These are phyloP conservation scores for Diplotaxis tenuifolia DNA, from an alignment of 345 rosid genomes.

Conservation along the genomic window DNA sequence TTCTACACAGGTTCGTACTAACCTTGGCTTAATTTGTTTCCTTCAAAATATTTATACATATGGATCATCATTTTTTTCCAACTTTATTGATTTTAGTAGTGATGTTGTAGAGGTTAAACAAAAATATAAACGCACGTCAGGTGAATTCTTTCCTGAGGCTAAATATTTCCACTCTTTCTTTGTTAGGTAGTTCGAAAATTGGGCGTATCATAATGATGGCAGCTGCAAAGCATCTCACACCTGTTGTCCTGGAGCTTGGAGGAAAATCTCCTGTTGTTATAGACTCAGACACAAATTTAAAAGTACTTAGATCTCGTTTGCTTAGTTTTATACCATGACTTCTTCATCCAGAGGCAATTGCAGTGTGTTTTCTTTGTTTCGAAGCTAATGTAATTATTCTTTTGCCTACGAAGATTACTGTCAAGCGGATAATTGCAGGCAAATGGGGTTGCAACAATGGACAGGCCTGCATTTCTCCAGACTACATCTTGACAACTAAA, in stretches of 20 bases:
- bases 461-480: conserved; percentile 90
- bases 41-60: too few species aligned
- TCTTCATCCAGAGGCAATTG: background rate
- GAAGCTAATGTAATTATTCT: conserved; percentile 8
- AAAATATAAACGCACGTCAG: too few species aligned
- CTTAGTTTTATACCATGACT: background rate
- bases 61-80: too few species aligned
- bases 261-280: conserved; percentile 88
- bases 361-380: background rate
- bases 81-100: too few species aligned
- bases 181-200: conserved; percentile 68
- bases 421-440: conserved; percentile 75
- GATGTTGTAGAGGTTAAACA: too few species aligned
- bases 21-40: background rate
- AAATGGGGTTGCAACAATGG: conserved; percentile 96
- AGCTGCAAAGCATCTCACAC: conserved; percentile 95
- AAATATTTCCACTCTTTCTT: background rate
- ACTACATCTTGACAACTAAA: conserved; percentile 74
- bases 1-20: conserved; percentile 77
- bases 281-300: conserved; percentile 65
- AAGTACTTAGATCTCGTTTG: conserved; percentile 42
- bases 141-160: background rate
- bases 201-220: conserved; percentile 88
- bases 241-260: conserved; percentile 90
- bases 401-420: conserved; percentile 56